These are phyloP conservation scores for Grosmannia clavigera DNA, from an alignment of 2,329 filamentous ascomycete genomes.

Conservation along the genomic window DNA sequence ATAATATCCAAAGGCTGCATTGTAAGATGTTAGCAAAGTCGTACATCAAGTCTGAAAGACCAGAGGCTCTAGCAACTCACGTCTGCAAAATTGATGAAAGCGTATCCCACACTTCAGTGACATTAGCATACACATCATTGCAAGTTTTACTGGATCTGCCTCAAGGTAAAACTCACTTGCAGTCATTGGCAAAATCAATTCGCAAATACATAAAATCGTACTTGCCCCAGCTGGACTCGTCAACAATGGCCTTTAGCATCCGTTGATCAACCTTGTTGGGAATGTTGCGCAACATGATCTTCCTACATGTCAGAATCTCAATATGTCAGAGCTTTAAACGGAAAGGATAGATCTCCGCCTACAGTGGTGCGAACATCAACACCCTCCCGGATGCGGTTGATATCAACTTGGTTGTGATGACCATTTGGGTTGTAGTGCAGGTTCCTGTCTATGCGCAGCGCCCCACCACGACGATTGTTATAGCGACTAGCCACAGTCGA, in stretches of 20 bases:
- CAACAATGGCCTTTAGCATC: slow-evolving; percentile 67
- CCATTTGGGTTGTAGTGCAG: slow-evolving; percentile 34
- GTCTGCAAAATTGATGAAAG: slow-evolving; percentile 89
- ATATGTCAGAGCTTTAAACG: neutral
- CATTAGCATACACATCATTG: slow-evolving; percentile 13
- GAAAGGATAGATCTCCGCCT: slow-evolving; percentile 19
- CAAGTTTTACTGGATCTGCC: neutral
- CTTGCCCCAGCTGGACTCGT: slow-evolving; percentile 64
- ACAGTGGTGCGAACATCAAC: slow-evolving; percentile 66
- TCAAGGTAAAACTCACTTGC: slow-evolving; percentile 47
- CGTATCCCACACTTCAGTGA: slow-evolving; percentile 73
- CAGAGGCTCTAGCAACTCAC: slow-evolving; percentile 32
- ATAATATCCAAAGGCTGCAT: slow-evolving; percentile 59
- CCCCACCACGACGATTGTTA: slow-evolving; percentile 36
- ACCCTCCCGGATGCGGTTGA: slow-evolving; percentile 48
- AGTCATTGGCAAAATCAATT: slow-evolving; percentile 75
- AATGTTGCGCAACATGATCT: slow-evolving; percentile 93
- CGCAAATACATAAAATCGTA: slow-evolving; percentile 95
- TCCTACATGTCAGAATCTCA: neutral
- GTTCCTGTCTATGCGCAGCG: slow-evolving; percentile 31
- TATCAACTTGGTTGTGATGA: slow-evolving; percentile 51
- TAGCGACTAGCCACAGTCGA: slow-evolving; percentile 21
- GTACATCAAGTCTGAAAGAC: neutral
- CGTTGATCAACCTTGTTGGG: slow-evolving; percentile 76
- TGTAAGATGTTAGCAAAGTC: slow-evolving; percentile 1